Evolutionary conservation across 148 eudicot species (phyloP), one percentile per base, ranked within the genome.

Genomic region (Heliamphora exappendiculata): DNA sequence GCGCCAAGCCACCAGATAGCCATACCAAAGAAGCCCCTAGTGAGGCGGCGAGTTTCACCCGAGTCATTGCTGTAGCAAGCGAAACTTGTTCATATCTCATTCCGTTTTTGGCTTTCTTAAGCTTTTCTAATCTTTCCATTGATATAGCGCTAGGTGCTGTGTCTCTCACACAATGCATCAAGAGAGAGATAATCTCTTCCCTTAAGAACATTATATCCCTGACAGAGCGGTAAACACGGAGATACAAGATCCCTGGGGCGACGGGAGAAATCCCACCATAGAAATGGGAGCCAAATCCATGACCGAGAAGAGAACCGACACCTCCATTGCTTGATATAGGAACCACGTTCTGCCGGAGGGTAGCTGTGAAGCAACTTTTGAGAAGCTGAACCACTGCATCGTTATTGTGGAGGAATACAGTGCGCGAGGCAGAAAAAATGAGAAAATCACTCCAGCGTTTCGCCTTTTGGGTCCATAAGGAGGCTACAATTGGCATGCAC

Each of bases 401-500:
- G 57, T 86, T 85, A 85, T 91, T 83, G 81, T 91, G 96, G 64
- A 88, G 93, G 84, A 93, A 93, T 75, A 93, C 92, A 11, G 98
- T 93, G 16, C 98, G 89, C 1, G 98, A 93, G 55, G 96, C 90
- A 24, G 98, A 93, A 65, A 93, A 93, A 77, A 84, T 83, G 22
- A 93, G 89, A 34, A 93, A 91, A 74, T 93, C 97, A 16, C 88
- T 93, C 97, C 97, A 93, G 19, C 89, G 90, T 70, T 87, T 88
- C 9, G 85, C 98, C 87, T 93, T 93, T 81, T 91, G 98, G 45
- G 98, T 88, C 98, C 98, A 93, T 24, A 93, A 63, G 59, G 98
- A 89, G 75, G 98, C 87, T 72, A 93, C 96, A 28, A 93, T 90
- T 39, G 97, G 93, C 91, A 93, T 84, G 86, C 97, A 93, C 37